Conservation (phyloP, 2,329 filamentous ascomycete genomes). For the Hypoxylon sp. region DNA sequence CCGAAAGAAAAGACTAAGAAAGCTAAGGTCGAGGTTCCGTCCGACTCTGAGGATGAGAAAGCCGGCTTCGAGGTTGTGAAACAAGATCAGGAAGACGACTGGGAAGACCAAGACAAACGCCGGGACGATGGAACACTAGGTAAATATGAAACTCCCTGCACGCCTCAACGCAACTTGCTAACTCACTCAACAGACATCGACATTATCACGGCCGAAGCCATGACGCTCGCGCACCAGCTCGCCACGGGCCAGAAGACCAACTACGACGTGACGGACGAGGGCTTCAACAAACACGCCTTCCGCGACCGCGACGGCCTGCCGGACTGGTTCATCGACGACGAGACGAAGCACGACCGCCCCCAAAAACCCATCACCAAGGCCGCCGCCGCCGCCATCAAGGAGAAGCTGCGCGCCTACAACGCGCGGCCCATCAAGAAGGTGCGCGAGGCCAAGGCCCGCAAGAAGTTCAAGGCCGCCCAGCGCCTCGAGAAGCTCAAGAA, state of each 20-base stretch:
- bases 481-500: slow-evolving; percentile 93
- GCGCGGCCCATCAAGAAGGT: slow-evolving; percentile 99
- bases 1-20: slow-evolving; percentile 40
- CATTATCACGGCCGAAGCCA: slow-evolving; percentile 99
- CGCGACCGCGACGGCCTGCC: slow-evolving; percentile 91
- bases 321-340: slow-evolving; percentile 98
- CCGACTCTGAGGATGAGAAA: slow-evolving; percentile 56
- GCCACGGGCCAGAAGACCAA: slow-evolving; percentile 86
- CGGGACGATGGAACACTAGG: slow-evolving; percentile 72
- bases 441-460: slow-evolving; percentile 92
- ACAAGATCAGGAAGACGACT: slow-evolving; percentile 60
- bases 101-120: slow-evolving; percentile 74
- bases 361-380: slow-evolving; percentile 93
- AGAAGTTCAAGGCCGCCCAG: slow-evolving; percentile 96
- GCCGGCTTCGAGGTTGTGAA: slow-evolving; percentile 73
- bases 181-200: slow-evolving; percentile 77
- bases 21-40: slow-evolving; percentile 36
- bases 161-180: slow-evolving; percentile 31
- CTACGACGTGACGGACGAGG: slow-evolving; percentile 85
- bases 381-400: slow-evolving; percentile 90
- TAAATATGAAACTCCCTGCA: slow-evolving; percentile 51
- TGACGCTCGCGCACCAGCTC: slow-evolving; percentile 94
- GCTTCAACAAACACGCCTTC: slow-evolving; percentile 92
- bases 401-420: slow-evolving; percentile 92
- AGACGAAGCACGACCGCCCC: slow-evolving; percentile 82